Evolutionary conservation across 805 yeast species (phyloP).

Genomic region (Wickerhamiella hasegawae): DNA sequence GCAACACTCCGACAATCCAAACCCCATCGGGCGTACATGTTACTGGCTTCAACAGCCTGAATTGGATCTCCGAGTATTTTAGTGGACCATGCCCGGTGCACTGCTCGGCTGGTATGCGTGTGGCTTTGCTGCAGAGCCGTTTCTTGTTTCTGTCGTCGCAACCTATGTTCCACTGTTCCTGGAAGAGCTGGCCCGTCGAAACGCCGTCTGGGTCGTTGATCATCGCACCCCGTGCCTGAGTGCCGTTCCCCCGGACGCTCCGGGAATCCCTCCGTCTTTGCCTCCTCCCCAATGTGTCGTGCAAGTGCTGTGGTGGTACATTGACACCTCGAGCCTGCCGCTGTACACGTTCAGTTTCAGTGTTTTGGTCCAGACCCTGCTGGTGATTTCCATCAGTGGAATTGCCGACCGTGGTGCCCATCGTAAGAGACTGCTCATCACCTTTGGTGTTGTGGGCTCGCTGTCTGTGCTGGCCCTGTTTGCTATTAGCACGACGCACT

Average conservation of each 20-base stretch:
- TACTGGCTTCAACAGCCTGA: too few species aligned
- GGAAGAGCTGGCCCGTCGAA: constrained; percentile 56
- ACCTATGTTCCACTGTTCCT: constrained; percentile 60
- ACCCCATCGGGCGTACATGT: too few species aligned
- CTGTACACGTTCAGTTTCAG: constrained; percentile 55
- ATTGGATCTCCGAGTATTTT: too few species aligned
- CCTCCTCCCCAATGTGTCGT: constrained; percentile 32
- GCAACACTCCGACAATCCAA: too few species aligned
- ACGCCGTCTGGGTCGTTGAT: constrained; percentile 49
- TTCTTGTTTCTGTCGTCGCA: constrained; percentile 62
- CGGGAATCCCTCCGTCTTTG: constrained; percentile 15
- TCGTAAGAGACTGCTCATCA: constrained; percentile 38
- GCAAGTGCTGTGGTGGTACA: constrained; percentile 28
- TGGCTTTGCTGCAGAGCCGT: constrained; percentile 67
- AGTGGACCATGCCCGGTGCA: constrained; percentile 1
- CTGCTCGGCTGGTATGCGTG: constrained; percentile 48
- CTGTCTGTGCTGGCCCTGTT: constrained; percentile 34
- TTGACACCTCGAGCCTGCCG: constrained; percentile 62
- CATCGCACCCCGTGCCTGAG: constrained; percentile 37
- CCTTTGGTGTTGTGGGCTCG: constrained; percentile 46
- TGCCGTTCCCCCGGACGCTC: constrained; percentile 10
- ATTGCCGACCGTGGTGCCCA: constrained; percentile 48
- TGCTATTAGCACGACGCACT: constrained; percentile 25
- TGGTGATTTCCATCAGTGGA: constrained; percentile 61
- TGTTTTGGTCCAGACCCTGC: constrained; percentile 55